Percentiles rank a stretch among this genome's conserved stretches.
These are phyloP conservation scores for Fusarium sp. DNA, from an alignment of 2,329 filamentous ascomycete species.

Conservation along the genomic window DNA sequence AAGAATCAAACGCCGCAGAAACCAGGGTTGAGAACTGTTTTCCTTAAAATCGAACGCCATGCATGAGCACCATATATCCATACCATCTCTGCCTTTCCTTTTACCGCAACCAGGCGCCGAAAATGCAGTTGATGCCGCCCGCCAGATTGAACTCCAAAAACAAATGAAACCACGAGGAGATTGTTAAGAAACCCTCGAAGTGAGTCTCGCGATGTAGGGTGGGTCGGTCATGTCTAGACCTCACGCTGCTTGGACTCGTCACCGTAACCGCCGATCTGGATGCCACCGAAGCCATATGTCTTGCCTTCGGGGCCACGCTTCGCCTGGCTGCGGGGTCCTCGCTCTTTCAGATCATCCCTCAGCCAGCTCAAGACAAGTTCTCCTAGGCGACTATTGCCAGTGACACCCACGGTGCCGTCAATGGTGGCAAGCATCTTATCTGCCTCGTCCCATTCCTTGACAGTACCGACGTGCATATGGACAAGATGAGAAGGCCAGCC, in stretches of 20 bases:
- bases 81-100: constrained; percentile 4
- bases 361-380: constrained; percentile 93
- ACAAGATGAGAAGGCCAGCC: constrained; percentile 96
- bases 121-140: constrained; percentile 54
- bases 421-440: constrained; percentile 76
- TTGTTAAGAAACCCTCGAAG: constrained; percentile 44
- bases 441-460: constrained; percentile 88
- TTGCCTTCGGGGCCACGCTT: constrained; percentile 73
- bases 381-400: constrained; percentile 87
- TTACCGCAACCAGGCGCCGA: constrained; percentile 26
- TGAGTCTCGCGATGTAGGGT: background rate
- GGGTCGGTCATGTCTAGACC: constrained; percentile 31
- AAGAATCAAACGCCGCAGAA: constrained; percentile 44
- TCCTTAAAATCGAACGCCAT: constrained; percentile 44
- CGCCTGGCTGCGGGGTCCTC: constrained; percentile 80
- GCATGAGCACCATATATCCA: constrained; percentile 20
- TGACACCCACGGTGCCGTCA: constrained; percentile 53
- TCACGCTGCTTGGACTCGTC: constrained; percentile 64
- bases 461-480: constrained; percentile 91
- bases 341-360: constrained; percentile 81
- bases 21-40: constrained; percentile 54
- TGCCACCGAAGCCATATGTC: constrained; percentile 70
- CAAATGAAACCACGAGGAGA: constrained; percentile 17
- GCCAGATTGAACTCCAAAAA: constrained; percentile 32
- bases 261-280: constrained; percentile 70